Percentiles rank a stretch among this genome's conserved stretches.
These are phyloP conservation scores for Candida methanosorbosa DNA, from an alignment of 805 yeast species.

Conservation along the genomic window DNA sequence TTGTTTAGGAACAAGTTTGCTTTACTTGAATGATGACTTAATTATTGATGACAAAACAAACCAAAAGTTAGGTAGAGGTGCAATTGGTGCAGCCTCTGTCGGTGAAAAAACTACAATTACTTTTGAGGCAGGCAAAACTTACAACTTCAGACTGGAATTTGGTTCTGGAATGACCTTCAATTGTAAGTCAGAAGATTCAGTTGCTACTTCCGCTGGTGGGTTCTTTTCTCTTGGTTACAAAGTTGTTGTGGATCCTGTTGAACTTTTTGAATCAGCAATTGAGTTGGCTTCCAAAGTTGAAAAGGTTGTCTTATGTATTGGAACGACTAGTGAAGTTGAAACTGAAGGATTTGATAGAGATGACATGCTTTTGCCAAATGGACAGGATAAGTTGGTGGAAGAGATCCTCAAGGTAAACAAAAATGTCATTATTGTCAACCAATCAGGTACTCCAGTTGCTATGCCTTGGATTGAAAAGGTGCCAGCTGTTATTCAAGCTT, in stretches of 20 bases:
- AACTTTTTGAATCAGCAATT: slow-evolving; percentile 33
- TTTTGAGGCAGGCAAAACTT: slow-evolving; percentile 25
- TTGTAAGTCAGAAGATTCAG: slow-evolving; percentile 22
- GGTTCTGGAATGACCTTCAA: slow-evolving; percentile 27
- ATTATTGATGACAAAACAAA: slow-evolving; percentile 40
- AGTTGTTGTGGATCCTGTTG: slow-evolving; percentile 19
- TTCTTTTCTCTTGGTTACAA: slow-evolving; percentile 25
- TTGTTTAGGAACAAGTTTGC: slow-evolving; percentile 45
- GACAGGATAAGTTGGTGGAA: slow-evolving; percentile 24
- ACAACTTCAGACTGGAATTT: slow-evolving; percentile 32
- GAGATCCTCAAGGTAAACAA: slow-evolving; percentile 25
- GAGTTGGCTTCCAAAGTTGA: slow-evolving; percentile 41
- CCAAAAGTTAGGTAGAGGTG: slow-evolving; percentile 35
- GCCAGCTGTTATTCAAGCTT: slow-evolving; percentile 24
- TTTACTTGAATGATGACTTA: slow-evolving; percentile 43
- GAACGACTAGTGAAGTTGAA: slow-evolving; percentile 35
- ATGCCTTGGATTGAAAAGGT: slow-evolving; percentile 30
- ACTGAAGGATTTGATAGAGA: slow-evolving; percentile 32
- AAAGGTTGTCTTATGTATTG: slow-evolving; percentile 43
- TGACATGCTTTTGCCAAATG: slow-evolving; percentile 27
- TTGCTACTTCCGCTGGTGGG: slow-evolving; percentile 28
- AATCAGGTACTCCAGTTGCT: slow-evolving; percentile 32
- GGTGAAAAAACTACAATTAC: slow-evolving; percentile 25
- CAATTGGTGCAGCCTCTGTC: slow-evolving; percentile 24
- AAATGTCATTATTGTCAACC: slow-evolving; percentile 28